These are phyloP conservation scores for Hydrangea macrophylla DNA, from an alignment of 148 eudicot species.

Conservation along the genomic window DNA sequence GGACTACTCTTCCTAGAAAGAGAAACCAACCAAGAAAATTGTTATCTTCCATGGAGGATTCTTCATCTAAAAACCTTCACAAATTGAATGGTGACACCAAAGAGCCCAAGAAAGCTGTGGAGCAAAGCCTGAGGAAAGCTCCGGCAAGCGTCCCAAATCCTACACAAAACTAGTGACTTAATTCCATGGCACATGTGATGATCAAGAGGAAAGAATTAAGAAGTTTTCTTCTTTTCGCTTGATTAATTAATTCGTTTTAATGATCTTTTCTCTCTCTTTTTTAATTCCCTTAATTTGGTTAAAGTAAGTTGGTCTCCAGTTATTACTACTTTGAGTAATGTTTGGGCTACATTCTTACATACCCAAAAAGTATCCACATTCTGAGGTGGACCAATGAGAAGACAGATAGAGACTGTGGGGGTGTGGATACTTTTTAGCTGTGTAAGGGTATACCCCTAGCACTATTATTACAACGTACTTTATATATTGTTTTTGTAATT, in stretches of 20 bases:
- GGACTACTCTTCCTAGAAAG: background rate
- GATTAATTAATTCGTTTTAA: background rate
- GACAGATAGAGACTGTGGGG: too few species aligned
- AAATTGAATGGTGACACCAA: background rate
- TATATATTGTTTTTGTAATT: too few species aligned
- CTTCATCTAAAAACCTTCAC: background rate
- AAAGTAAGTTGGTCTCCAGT: background rate
- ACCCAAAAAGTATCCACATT: too few species aligned
- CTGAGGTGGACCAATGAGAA: too few species aligned
- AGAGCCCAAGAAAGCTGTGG: conserved; percentile 55
- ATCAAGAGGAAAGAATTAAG: too few species aligned
- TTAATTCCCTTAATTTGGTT: too few species aligned
- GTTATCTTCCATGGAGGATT: background rate
- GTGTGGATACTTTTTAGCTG: too few species aligned
- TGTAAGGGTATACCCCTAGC: too few species aligned
- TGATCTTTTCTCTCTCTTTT: background rate
- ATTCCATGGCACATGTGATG: background rate
- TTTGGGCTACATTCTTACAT: too few species aligned
- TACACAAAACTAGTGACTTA: conserved; percentile 31
- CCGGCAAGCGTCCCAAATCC: conserved; percentile 41
- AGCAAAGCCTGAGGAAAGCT: conserved; percentile 30
- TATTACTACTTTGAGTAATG: too few species aligned
- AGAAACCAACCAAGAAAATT: conserved; percentile 14
- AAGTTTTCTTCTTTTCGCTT: too few species aligned
- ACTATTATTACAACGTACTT: too few species aligned